phyloP scores from a whole-genome alignment of 495 filamentous ascomycete genomes.

The Penicillium desertorum region DNA sequence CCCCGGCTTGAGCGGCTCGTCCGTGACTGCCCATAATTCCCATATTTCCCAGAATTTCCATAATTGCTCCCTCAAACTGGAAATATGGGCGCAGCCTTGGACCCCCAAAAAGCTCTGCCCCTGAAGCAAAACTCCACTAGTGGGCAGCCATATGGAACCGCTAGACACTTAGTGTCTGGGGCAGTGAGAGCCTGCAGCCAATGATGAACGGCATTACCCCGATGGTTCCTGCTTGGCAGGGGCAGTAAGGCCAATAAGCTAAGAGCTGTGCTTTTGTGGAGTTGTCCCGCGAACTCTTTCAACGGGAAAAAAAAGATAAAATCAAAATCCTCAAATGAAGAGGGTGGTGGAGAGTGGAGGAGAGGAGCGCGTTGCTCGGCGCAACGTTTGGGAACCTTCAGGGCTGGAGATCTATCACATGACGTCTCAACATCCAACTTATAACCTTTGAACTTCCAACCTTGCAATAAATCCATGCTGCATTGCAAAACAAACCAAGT shows the following conservation, averaged over 20 bases:
- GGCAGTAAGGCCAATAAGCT: conserved; percentile 22
- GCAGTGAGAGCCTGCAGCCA: conserved; percentile 10
- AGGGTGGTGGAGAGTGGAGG: not conserved
- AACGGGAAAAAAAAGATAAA: conserved; percentile 1
- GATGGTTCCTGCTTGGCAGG: conserved; percentile 32
- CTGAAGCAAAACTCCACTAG: conserved; percentile 20
- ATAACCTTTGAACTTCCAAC: not conserved
- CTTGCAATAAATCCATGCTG: not conserved
- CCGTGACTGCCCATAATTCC: conserved; percentile 5
- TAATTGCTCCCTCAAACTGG: conserved; percentile 10
- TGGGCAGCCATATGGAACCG: conserved; percentile 12
- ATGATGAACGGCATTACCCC: conserved; percentile 15
- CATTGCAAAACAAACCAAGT: not conserved
- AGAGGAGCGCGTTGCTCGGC: not conserved
- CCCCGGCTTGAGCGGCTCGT: conserved; percentile 15
- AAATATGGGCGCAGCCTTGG: conserved; percentile 10
- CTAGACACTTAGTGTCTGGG: conserved; percentile 27
- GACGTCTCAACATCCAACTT: not conserved
- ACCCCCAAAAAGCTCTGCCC: conserved; percentile 12
- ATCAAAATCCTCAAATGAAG: not conserved
- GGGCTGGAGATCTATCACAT: not conserved
- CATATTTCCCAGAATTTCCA: conserved; percentile 10
- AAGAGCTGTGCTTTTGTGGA: conserved; percentile 4
- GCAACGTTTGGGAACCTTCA: not conserved
- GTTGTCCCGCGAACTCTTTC: conserved; percentile 4